A percentile compares a stretch with the other conserved stretches of the same genome.
Evolutionary conservation across 371 early-diverging fungal species (phyloP).

Genomic region (Mortierella sp.): DNA sequence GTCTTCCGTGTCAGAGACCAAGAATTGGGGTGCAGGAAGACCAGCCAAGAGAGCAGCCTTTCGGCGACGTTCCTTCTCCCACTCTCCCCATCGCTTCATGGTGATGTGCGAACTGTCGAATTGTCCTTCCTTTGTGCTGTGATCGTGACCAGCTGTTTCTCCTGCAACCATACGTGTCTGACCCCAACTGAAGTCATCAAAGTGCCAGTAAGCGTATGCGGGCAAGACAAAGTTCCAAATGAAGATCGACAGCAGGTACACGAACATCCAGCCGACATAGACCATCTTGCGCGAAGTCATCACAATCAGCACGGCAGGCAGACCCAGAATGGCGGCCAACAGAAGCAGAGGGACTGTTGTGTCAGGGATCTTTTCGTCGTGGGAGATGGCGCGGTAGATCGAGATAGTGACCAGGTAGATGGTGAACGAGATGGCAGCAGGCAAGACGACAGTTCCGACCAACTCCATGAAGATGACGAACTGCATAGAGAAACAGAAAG

Average conservation of each 20-base stretch:
- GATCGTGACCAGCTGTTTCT: conserved; percentile 58
- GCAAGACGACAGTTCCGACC: conserved; percentile 96
- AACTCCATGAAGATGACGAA: conserved; percentile 98
- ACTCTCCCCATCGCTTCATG: conserved; percentile 82
- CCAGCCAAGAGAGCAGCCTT: conserved; percentile 45
- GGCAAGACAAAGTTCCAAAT: conserved; percentile 99
- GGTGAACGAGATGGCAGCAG: conserved; percentile 96
- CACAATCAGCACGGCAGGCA: conserved; percentile 94
- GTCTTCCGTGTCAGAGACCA: conserved; percentile 52
- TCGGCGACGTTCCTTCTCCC: conserved; percentile 56
- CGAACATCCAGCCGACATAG: conserved; percentile 96
- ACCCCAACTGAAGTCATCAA: conserved; percentile 99
- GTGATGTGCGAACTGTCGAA: conserved; percentile 72
- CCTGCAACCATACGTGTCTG: conserved; percentile 93
- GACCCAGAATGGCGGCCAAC: conserved; percentile 86
- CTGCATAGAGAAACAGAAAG: conserved; percentile 99
- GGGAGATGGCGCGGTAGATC: conserved; percentile 64
- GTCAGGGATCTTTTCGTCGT: conserved; percentile 55
- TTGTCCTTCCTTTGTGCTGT: conserved; percentile 71
- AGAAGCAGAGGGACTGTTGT: conserved; percentile 82
- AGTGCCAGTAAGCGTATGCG: conserved; percentile 99
- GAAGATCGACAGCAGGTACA: conserved; percentile 94
- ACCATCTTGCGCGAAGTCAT: conserved; percentile 91
- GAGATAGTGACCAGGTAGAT: conserved; percentile 83
- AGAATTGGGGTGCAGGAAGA: conserved; percentile 48